Evolutionary conservation across 768 basidiomycete species (phyloP).

Genomic region (Auricularia cornea): DNA sequence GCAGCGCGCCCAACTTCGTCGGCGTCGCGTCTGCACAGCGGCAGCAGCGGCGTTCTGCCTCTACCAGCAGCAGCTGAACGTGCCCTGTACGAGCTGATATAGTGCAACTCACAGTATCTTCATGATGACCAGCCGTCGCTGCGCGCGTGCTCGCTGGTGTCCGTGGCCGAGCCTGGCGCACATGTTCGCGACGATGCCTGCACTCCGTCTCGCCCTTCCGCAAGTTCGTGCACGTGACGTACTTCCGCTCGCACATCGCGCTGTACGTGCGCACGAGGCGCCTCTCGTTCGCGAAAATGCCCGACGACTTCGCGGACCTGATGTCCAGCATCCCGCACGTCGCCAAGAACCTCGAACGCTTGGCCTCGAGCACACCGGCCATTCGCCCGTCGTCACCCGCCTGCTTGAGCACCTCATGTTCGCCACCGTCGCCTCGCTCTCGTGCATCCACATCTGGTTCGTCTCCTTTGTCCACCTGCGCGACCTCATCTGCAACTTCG

Average conservation of each 20-base stretch:
- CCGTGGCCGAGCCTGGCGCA: slow-evolving; percentile 7
- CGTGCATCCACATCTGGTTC: neutral
- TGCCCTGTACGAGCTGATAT: slow-evolving; percentile 9
- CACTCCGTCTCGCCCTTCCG: neutral
- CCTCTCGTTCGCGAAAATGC: neutral
- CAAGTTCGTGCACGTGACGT: neutral
- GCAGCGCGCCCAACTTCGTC: neutral
- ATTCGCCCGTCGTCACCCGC: neutral
- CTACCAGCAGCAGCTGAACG: neutral
- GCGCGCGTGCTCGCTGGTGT: slow-evolving; percentile 3
- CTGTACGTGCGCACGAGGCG: neutral
- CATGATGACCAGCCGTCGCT: slow-evolving; percentile 10
- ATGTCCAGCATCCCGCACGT: neutral
- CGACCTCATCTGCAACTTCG: neutral
- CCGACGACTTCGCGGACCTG: neutral
- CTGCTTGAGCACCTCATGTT: neutral
- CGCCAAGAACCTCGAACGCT: neutral
- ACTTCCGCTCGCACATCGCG: neutral
- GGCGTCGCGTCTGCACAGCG: neutral
- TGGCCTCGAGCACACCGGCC: neutral
- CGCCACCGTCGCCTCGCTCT: neutral
- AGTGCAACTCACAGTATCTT: slow-evolving; percentile 11
- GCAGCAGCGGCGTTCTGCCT: neutral
- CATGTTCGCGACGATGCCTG: slow-evolving; percentile 4
- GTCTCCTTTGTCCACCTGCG: neutral